Conservation (phyloP, 2,329 filamentous ascomycete species). For the Cryphonectria japonica region DNA sequence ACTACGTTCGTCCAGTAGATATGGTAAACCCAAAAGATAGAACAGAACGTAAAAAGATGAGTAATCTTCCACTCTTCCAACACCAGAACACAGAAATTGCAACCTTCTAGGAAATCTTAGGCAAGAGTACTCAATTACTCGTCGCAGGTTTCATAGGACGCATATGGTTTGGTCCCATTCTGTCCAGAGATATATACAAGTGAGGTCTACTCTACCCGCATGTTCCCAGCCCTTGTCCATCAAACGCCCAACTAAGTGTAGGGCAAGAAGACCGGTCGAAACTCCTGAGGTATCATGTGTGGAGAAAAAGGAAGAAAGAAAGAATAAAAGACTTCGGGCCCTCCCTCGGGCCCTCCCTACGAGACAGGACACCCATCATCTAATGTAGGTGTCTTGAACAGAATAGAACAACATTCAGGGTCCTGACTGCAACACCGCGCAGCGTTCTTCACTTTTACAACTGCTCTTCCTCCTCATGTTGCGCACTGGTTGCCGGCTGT, state of each 20-base stretch:
- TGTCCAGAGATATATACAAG: constrained; percentile 21
- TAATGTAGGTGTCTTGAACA: constrained; percentile 21
- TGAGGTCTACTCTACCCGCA: constrained; percentile 12
- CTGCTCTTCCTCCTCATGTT: constrained; percentile 16
- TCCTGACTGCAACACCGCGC: not conserved
- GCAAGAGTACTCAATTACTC: not conserved
- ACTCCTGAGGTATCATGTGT: constrained; percentile 30
- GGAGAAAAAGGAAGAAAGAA: constrained; percentile 19
- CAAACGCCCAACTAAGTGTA: constrained; percentile 5
- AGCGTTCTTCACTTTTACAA: constrained; percentile 8
- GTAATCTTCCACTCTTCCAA: not conserved
- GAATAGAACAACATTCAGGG: not conserved
- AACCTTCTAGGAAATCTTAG: not conserved
- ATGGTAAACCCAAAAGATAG: not conserved
- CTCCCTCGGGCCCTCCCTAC: constrained; percentile 25
- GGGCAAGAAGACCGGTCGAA: not conserved
- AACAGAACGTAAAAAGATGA: not conserved
- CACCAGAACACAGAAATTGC: not conserved
- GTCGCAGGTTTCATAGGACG: not conserved
- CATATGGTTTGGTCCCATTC: not conserved
- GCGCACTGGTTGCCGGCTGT: not conserved
- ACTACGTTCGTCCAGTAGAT: not conserved
- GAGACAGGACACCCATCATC: constrained; percentile 6
- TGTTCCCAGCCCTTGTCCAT: constrained; percentile 5
- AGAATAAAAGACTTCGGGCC: constrained; percentile 20